A percentile compares a stretch with the other conserved stretches of the same genome.
These are phyloP conservation scores for Acephala macrosclerotiorum DNA, from an alignment of 2,329 filamentous ascomycete species.

Conservation along the genomic window DNA sequence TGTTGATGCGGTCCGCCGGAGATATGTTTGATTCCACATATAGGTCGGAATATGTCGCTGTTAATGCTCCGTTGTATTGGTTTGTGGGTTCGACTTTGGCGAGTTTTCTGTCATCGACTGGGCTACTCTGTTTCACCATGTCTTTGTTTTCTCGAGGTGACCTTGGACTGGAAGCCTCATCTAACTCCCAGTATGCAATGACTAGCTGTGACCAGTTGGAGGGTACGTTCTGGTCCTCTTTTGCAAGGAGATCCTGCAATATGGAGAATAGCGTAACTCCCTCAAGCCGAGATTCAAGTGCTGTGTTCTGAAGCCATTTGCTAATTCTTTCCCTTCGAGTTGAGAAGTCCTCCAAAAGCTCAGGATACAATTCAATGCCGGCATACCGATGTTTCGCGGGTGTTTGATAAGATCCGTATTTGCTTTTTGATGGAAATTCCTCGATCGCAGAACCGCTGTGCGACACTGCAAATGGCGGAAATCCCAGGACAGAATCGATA, in stretches of 20 bases:
- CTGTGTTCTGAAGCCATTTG: constrained; percentile 34
- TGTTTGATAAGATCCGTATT: background rate
- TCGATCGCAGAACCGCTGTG: background rate
- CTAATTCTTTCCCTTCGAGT: constrained; percentile 35
- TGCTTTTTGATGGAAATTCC: background rate
- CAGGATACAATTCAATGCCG: constrained; percentile 27
- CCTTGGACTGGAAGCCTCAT: constrained; percentile 22
- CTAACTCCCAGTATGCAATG: constrained; percentile 33
- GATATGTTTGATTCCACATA: background rate
- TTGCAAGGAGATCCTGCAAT: constrained; percentile 25
- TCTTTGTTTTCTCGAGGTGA: background rate
- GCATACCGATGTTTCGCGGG: background rate
- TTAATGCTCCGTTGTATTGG: background rate
- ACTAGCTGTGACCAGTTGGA: constrained; percentile 39
- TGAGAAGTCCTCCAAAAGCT: constrained; percentile 32
- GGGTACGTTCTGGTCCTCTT: constrained; percentile 25
- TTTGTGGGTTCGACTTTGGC: background rate
- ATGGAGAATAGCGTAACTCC: constrained; percentile 29
- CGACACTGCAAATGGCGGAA: background rate
- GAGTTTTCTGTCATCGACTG: background rate
- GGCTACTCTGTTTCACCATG: too few relatives aligned
- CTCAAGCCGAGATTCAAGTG: constrained; percentile 33
- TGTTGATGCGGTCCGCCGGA: background rate
- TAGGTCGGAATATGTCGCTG: background rate
- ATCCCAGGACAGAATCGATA: constrained; percentile 6